Base-by-base conservation (phyloP, 768 basidiomycete genomes). In the Naematelia encephala region DNA sequence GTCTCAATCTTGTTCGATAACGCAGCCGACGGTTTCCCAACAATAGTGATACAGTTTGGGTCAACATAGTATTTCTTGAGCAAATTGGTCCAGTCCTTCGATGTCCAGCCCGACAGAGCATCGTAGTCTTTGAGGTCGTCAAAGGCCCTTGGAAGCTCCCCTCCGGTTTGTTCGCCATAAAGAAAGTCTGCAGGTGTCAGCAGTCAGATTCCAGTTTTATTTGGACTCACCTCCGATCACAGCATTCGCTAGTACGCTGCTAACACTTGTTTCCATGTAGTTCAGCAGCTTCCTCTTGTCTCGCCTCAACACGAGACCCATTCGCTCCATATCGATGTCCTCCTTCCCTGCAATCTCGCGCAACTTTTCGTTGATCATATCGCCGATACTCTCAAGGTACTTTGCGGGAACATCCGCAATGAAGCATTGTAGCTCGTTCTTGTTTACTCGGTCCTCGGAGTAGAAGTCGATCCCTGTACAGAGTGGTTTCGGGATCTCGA, bases 321-420 rank as follows among this genome's bases (percentile, higher is more conserved):
- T 96, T 10, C 94, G 81, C 27, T 85, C 81, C 87, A 97, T 91
- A 76, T 98, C 90, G 50, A 98, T 81, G 2, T 89, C 91, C 54
- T 87, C 84, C 4, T 61, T 30, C 16, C 82, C 68, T 5, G 82
- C 83, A 54, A 97, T 87, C 43, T 84, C 83, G 63, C 81, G 73
- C 39, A 99, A 80, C 66, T 87, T 88, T 0, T 78, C 80, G 64
- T 82, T 84, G 44, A 98, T 80, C 71, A 83, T 85, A 26, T 78
- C 80, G 59, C 85, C 83, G 69, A 98, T 89, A 1, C 75, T 78
- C n/a, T 87, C 82, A 26, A 99, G 81, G 64, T 87, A 80, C 68
- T 88, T 89, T 0, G 84, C 80, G 1, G 96, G 91, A 10, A 98
- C 86, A 13, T 91, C 91, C 21, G 87, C 86, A 49, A 91, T 78